These are phyloP conservation scores for Hortiboletus campestris DNA, from an alignment of 768 basidiomycete genomes.

Conservation along the genomic window DNA sequence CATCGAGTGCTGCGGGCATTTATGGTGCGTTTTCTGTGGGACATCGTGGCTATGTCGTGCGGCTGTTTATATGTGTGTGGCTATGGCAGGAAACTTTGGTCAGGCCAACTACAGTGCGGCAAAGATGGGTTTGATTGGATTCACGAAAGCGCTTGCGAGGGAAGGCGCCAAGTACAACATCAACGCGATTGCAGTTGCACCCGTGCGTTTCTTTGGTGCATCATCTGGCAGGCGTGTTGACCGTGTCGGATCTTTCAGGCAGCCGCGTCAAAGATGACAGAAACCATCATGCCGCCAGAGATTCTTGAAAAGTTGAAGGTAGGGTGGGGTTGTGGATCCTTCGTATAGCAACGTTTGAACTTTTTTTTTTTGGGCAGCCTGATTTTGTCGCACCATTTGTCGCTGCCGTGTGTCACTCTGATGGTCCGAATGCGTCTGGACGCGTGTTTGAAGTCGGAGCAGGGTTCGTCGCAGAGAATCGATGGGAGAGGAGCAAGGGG, in stretches of 20 bases:
- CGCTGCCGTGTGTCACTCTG: slow-evolving; percentile 80
- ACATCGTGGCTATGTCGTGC: not conserved
- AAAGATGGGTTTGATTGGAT: slow-evolving; percentile 92
- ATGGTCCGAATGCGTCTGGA: slow-evolving; percentile 76
- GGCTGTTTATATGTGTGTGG: not conserved
- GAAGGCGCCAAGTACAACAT: slow-evolving; percentile 95
- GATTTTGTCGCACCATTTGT: slow-evolving; percentile 93
- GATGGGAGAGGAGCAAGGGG: slow-evolving; percentile 92
- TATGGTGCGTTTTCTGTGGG: slow-evolving; percentile 57
- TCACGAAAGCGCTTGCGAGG: slow-evolving; percentile 88
- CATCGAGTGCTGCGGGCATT: slow-evolving; percentile 90
- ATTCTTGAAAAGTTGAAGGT: slow-evolving; percentile 87
- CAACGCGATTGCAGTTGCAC: slow-evolving; percentile 82
- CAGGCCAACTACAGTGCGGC: slow-evolving; percentile 98
- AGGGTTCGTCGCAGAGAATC: slow-evolving; percentile 85
- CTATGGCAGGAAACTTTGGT: slow-evolving; percentile 77
- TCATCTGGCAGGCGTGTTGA: not conserved
- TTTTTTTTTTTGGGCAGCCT: slow-evolving; percentile 42
- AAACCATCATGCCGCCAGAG: slow-evolving; percentile 91
- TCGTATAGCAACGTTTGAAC: not conserved
- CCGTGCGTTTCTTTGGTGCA: slow-evolving; percentile 48
- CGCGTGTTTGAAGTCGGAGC: slow-evolving; percentile 92
- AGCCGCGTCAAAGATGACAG: slow-evolving; percentile 97
- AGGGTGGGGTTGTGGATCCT: not conserved
- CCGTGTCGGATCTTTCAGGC: slow-evolving; percentile 39